Evolutionary conservation across 116 monocot genomes (phyloP).

Genomic region (Papilionanthe hybrid): DNA sequence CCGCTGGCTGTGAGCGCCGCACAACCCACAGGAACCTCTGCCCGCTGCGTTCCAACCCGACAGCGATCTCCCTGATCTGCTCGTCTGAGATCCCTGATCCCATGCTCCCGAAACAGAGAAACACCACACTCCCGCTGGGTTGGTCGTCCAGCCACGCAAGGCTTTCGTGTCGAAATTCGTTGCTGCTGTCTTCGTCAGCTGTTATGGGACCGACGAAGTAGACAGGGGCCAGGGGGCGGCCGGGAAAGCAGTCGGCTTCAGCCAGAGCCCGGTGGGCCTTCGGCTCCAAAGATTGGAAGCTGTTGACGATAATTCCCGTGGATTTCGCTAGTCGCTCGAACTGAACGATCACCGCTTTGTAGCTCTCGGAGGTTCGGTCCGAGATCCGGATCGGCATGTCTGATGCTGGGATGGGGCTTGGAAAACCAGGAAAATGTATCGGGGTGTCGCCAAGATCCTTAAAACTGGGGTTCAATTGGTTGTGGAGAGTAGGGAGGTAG

Average conservation of each 20-base stretch:
- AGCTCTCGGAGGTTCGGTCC: background rate
- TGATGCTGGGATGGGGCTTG: constrained; percentile 8
- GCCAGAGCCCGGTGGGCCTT: background rate
- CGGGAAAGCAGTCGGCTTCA: constrained; percentile 21
- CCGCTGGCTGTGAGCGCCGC: background rate
- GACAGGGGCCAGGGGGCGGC: constrained; percentile 12
- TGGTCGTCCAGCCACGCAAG: constrained; percentile 32
- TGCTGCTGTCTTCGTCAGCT: background rate
- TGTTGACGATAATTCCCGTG: constrained; percentile 9
- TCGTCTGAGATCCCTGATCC: constrained; percentile 11
- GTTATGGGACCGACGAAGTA: constrained; percentile 33
- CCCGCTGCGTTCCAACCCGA: constrained; percentile 26
- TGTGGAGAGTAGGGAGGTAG: constrained; percentile 2
- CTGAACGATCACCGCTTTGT: background rate
- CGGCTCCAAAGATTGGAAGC: constrained; percentile 3
- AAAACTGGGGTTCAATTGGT: constrained; percentile 1
- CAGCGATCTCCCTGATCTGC: constrained; percentile 33
- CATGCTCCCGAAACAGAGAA: constrained; percentile 38
- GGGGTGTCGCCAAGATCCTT: constrained; percentile 15
- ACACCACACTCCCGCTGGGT: constrained; percentile 32
- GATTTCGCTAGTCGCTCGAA: constrained; percentile 7
- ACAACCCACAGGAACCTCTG: constrained; percentile 36
- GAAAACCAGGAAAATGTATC: constrained; percentile 8
- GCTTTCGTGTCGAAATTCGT: constrained; percentile 18
- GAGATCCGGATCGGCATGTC: background rate